These are phyloP conservation scores for Emergomyces pasteurianus DNA, from an alignment of 2,329 filamentous ascomycete genomes.

Conservation along the genomic window DNA sequence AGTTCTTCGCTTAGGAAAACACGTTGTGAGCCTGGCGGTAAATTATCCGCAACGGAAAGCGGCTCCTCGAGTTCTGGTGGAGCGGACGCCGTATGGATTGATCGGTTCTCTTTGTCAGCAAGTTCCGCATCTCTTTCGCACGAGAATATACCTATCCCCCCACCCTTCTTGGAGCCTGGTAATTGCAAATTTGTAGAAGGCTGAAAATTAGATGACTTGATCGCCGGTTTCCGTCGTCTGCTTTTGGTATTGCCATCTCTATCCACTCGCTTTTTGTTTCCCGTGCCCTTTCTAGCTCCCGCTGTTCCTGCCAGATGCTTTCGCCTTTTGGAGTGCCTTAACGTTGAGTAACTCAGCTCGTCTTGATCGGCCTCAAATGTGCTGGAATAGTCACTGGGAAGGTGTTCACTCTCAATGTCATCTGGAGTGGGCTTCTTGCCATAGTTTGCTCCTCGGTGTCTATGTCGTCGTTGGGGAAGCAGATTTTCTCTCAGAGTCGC, in stretches of 20 bases:
- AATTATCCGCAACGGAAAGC: constrained; percentile 15
- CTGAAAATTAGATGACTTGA: neutral
- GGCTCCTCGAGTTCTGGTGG: constrained; percentile 20
- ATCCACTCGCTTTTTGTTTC: neutral
- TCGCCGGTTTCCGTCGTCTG: neutral
- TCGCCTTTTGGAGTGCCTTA: constrained; percentile 14
- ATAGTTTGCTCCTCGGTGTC: constrained; percentile 11
- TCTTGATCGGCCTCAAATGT: constrained; percentile 22
- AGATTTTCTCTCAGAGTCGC: constrained; percentile 24
- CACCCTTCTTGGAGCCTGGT: neutral
- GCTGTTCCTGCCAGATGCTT: neutral
- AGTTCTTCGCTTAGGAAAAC: constrained; percentile 26
- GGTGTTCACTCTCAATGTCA: neutral
- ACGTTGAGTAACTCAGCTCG: constrained; percentile 22
- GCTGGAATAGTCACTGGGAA: neutral
- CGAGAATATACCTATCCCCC: constrained; percentile 10
- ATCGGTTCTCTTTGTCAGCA: constrained; percentile 23
- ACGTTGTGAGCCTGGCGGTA: constrained; percentile 4
- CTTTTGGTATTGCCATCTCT: neutral
- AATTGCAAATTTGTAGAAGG: neutral
- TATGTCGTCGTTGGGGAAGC: constrained; percentile 23
- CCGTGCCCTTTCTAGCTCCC: neutral
- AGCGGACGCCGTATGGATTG: constrained; percentile 15
- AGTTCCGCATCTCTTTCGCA: constrained; percentile 6
- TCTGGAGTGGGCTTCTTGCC: constrained; percentile 1